Base-by-base conservation (phyloP, 768 basidiomycete genomes). In the Russula emetica region DNA sequence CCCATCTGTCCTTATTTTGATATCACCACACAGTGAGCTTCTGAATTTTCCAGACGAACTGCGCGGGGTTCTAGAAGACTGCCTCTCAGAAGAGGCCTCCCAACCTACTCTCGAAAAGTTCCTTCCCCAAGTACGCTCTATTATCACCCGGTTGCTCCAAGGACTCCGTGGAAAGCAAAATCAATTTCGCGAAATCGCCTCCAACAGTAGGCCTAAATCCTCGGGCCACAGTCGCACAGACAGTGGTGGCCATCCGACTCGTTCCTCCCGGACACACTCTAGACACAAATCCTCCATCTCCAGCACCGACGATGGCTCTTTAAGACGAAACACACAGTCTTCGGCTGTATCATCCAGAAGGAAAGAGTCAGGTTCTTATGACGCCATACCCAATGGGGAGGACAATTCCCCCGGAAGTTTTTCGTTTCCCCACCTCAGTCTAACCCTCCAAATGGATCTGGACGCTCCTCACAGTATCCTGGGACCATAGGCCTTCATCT, bases 81-180 rank as follows among this genome's bases (percentile, higher is more conserved):
- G 92, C 71, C 81, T 98, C 30, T 86, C 93, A 5, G 95, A 98
- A 75, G 92, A 96, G 59, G 93, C 96, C 38, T 87, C 83, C 1
- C 79, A 83, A 5, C 86, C 91, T 58, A 94, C 90, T 66, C 86
- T 99, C 56, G 90, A 94, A 52, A 77, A 87, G 1, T 97, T 92
- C 76, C 85, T 98, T 4, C 96, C 96, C 28, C 85, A 83, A 67
- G 95, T 99, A 53, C 87, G 96, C 58, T 82, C 82, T 70, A 96
- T 97, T 72, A 98, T 98, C 72, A 95, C 94, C 40, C 86, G 83
- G 71, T 80, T 99, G n/a, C 76, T 99, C 34, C 90, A 94, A 70
- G 96, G 95, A 16, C 80, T 99, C n/a, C 89, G 95, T 56, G 83
- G 78, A 55, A 98, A 98, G 74, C 96, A 99, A 75, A 86, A 89